A percentile compares a stretch with the other conserved stretches of the same genome.
phyloP scores from a whole-genome alignment of 169 alveolate species.

The Perkinsus olseni region DNA sequence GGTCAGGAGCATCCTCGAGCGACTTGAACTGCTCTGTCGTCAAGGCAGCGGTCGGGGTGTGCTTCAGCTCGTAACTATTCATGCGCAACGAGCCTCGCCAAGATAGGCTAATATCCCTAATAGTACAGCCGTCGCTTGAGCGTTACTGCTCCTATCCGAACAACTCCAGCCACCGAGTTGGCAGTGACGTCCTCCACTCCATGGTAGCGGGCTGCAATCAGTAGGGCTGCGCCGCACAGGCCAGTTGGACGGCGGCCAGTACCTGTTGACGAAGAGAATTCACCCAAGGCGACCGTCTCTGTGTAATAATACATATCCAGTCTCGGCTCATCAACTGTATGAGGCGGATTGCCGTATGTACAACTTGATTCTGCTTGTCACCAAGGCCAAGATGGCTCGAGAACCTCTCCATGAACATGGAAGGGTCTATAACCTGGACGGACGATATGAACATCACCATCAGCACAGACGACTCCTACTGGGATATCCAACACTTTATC shows the following conservation, averaged over 20 bases:
- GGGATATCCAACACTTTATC: not conserved
- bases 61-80: conserved; percentile 23
- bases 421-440: conserved; percentile 86
- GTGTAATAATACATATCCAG: conserved; percentile 70
- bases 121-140: not conserved
- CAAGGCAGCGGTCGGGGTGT: conserved; percentile 34
- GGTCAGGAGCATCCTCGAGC: conserved; percentile 22
- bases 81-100: conserved; percentile 7
- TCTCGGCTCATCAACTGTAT: conserved; percentile 93
- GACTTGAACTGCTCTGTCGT: conserved; percentile 22
- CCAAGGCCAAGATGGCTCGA: conserved; percentile 85
- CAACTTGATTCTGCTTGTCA: conserved; percentile 78
- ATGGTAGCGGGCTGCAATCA: conserved; percentile 94
- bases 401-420: conserved; percentile 87
- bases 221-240: conserved; percentile 96
- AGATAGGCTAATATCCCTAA: conserved; percentile 21
- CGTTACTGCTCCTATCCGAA: not conserved
- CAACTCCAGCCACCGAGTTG: conserved; percentile 15
- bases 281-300: not conserved
- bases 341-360: conserved; percentile 88
- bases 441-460: not conserved
- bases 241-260: conserved; percentile 98
- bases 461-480: not conserved
- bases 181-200: conserved; percentile 59
- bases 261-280: not conserved